Conservation (phyloP, 495 filamentous ascomycete genomes). For the Penicillium cosmopolitanum region DNA sequence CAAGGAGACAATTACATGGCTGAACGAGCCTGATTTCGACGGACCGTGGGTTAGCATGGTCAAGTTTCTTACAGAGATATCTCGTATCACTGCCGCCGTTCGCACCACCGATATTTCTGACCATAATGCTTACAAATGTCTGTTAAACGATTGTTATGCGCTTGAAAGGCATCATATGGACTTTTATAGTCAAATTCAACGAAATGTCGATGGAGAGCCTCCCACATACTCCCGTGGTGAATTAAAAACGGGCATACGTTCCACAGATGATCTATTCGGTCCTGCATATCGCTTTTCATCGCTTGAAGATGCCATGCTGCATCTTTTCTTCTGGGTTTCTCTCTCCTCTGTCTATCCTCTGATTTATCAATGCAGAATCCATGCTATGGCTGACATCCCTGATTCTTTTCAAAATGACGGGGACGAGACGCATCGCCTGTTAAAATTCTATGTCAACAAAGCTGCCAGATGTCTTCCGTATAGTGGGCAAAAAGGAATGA, state of each 20-base stretch:
- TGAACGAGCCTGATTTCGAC: conserved; percentile 3
- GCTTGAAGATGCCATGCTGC: neutral
- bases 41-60: neutral
- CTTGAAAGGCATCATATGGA: conserved; percentile 6
- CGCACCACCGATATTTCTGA: neutral
- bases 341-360: conserved; percentile 5
- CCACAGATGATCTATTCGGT: conserved; percentile 10
- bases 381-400: neutral
- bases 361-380: neutral
- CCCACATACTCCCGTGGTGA: conserved; percentile 6
- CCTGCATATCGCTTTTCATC: conserved; percentile 8
- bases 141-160: neutral
- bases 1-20: conserved; percentile 10
- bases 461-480: conserved; percentile 8
- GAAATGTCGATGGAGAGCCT: conserved; percentile 4
- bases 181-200: neutral
- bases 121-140: neutral
- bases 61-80: conserved; percentile 2
- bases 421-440: neutral
- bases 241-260: neutral
- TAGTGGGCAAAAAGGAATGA: conserved; percentile 4
- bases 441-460: neutral
- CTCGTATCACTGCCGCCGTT: conserved; percentile 3
- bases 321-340: neutral
- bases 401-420: neutral